phyloP scores from a whole-genome alignment of 768 basidiomycete species.

The Dentipellis sp. region DNA sequence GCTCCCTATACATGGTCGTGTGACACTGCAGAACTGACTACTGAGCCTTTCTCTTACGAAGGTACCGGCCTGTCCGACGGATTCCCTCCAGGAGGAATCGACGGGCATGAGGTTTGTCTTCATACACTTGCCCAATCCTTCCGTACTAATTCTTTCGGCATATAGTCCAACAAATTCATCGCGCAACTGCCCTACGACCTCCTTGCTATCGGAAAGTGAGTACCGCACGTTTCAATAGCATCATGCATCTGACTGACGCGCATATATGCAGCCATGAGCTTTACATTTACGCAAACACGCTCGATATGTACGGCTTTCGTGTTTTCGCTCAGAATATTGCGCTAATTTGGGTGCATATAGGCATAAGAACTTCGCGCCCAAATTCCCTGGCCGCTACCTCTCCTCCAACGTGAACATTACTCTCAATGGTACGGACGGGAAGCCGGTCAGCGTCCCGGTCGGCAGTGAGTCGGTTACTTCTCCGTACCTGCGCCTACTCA shows the following conservation, averaged over 20 bases:
- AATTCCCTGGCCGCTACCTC: constrained; percentile 64
- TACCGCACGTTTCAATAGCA: background rate
- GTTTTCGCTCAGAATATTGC: background rate
- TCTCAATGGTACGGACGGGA: constrained; percentile 31
- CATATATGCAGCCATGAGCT: constrained; percentile 57
- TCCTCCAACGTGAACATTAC: constrained; percentile 87
- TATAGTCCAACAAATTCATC: constrained; percentile 65
- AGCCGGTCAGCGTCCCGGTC: constrained; percentile 30
- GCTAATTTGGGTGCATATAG: background rate
- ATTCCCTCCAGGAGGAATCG: constrained; percentile 56
- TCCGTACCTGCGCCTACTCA: background rate
- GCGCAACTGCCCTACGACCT: constrained; percentile 70
- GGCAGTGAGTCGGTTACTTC: constrained; percentile 27
- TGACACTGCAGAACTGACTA: background rate
- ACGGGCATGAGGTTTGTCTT: constrained; percentile 52
- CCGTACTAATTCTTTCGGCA: background rate
- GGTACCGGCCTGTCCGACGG: constrained; percentile 77
- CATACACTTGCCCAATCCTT: background rate
- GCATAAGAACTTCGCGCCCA: constrained; percentile 48
- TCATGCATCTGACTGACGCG: background rate
- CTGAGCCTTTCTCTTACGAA: constrained; percentile 12
- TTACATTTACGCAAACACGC: constrained; percentile 55
- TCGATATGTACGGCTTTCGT: constrained; percentile 49
- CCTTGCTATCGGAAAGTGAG: constrained; percentile 78
- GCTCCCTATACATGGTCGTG: background rate